Conservation (phyloP, 2,329 filamentous ascomycete genomes). For the Diplodia mutila region DNA sequence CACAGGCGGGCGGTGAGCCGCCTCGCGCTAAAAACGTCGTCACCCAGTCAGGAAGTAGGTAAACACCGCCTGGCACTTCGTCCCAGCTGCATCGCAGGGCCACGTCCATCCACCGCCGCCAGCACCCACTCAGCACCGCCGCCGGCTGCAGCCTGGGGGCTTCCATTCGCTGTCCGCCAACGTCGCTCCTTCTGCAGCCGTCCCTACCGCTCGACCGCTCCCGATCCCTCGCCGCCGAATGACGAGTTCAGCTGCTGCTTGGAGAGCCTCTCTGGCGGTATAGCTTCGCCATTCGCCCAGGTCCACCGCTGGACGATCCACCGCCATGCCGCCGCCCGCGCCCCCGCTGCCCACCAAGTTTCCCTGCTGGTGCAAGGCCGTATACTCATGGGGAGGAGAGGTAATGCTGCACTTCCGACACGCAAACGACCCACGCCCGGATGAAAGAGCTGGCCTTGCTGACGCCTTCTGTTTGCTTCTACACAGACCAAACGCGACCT, state of each 20-base stretch:
- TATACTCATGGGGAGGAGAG: slow-evolving; percentile 94
- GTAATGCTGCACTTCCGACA: slow-evolving; percentile 30
- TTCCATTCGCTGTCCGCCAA: slow-evolving; percentile 6
- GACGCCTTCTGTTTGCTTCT: slow-evolving; percentile 31
- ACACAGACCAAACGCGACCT: slow-evolving; percentile 81
- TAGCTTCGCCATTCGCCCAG: slow-evolving; percentile 11
- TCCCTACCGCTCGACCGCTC: neutral
- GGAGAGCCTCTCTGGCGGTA: neutral
- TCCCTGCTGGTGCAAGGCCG: slow-evolving; percentile 87
- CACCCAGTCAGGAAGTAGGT: slow-evolving; percentile 23
- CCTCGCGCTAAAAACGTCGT: slow-evolving; percentile 6
- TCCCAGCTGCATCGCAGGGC: slow-evolving; percentile 18
- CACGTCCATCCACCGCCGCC: neutral
- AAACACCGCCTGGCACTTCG: slow-evolving; percentile 20
- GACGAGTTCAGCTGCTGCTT: slow-evolving; percentile 6
- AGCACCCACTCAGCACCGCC: neutral
- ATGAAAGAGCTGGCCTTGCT: neutral
- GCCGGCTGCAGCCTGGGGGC: slow-evolving; percentile 13
- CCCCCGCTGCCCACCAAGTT: slow-evolving; percentile 72
- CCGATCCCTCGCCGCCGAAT: slow-evolving; percentile 4
- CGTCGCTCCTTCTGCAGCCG: slow-evolving; percentile 6
- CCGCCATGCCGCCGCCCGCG: slow-evolving; percentile 50
- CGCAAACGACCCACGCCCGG: slow-evolving; percentile 25
- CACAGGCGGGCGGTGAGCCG: slow-evolving; percentile 11
- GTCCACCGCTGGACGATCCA: neutral